Base-by-base conservation (phyloP, 352 stramenopile genomes). In the Globisporangium emineosum region DNA sequence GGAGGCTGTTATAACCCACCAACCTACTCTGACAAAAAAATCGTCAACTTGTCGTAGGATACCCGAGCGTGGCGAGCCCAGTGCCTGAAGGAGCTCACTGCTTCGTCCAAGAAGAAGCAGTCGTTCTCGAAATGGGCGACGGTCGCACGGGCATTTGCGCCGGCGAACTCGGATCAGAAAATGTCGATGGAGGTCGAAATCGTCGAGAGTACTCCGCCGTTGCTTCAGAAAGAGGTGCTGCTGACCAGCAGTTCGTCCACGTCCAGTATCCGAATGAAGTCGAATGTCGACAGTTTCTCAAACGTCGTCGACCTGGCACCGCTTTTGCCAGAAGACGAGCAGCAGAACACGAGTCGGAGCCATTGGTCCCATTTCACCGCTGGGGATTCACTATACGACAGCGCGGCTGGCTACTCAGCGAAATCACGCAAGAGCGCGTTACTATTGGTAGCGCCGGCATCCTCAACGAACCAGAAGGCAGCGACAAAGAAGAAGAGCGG, bases 221-320 rank as follows among this genome's bases (percentile, higher is more conserved):
- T 61, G 37, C 57, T 10, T 47, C 71, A 21, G n/a, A 69, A 29
- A 51, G 75, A 30, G 35, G 43, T 37, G 52, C 9, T 54, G 51
- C 6, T 42, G 27, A n/a, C 40, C 21, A 19, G 8, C 21, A 45
- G 40, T 8, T 45, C 40, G 40, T 45, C 40, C 6, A 45, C 40
- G 21, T 43, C 55, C 9, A 62, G 30, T 27, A 32, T 75, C 52
- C 64, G 66, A 33, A 67, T 72, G 60, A 82, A 82, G 52, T 74
- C 73, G 0, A 84, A 79, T n/a, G 53, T 84, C 12, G 73, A 84
- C 47, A 79, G 60, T 7, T 86, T 86, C 49, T 77, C 76, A 1
- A 68, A 56, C 15, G 67, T 86, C 13, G 19, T 66, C 1, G 71
- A 83, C 13, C 3, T 61, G 51, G 17, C 25, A 30, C n/a, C 52